phyloP scores from a whole-genome alignment of 768 basidiomycete species.

The Thelephora aurantiotincta region DNA sequence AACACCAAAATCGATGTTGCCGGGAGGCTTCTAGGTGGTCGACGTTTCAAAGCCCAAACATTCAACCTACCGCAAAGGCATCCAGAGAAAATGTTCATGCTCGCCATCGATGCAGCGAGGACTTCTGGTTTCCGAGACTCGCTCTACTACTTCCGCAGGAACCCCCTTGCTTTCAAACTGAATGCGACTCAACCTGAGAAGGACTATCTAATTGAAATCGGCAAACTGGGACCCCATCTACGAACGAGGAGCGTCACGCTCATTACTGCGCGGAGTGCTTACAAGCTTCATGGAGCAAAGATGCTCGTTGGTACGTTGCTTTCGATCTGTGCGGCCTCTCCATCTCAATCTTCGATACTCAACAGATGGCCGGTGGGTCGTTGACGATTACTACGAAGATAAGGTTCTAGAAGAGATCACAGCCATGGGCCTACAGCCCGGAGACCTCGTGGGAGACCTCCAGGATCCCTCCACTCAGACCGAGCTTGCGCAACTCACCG shows the following conservation, averaged over 20 bases:
- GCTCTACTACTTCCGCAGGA: constrained; percentile 93
- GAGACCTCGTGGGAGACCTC: constrained; percentile 73
- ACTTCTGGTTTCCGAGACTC: constrained; percentile 95
- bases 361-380: constrained; percentile 81
- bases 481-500: constrained; percentile 27
- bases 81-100: constrained; percentile 78
- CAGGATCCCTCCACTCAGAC: constrained; percentile 50
- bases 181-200: constrained; percentile 85
- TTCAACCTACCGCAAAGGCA: constrained; percentile 81
- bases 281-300: constrained; percentile 88
- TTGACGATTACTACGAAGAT: constrained; percentile 93
- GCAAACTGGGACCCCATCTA: constrained; percentile 80
- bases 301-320: constrained; percentile 60
- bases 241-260: constrained; percentile 88
- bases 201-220: constrained; percentile 78
- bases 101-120: constrained; percentile 94
- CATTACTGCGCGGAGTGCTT: constrained; percentile 84
- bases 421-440: constrained; percentile 70
- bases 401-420: constrained; percentile 64
- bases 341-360: not conserved
- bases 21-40: constrained; percentile 76
- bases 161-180: constrained; percentile 80
- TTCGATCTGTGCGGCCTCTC: constrained; percentile 2
- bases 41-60: constrained; percentile 79
- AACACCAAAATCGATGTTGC: constrained; percentile 82